phyloP scores from a whole-genome alignment of 306 rosid species.

The Vigna hirtella region DNA sequence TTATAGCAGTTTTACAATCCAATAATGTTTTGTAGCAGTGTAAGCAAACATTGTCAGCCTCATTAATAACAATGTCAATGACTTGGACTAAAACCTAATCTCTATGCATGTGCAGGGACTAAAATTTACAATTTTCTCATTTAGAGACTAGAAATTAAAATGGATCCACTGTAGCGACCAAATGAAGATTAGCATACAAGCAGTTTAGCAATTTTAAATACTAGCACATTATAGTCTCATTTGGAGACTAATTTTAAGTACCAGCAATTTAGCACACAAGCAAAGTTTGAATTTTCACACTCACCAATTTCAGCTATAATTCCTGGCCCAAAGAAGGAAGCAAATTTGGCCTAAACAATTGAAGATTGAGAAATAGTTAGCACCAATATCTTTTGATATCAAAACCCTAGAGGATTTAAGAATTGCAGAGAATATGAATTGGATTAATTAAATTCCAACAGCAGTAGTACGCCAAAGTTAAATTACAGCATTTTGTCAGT shows the following conservation, averaged over 20 bases:
- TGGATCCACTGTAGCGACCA: background rate
- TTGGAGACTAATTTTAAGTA: background rate
- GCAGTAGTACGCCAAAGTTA: background rate
- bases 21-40: background rate
- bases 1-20: background rate
- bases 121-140: background rate
- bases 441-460: constrained; percentile 35
- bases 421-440: constrained; percentile 17
- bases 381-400: constrained; percentile 10
- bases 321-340: constrained; percentile 97
- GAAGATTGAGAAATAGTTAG: constrained; percentile 32
- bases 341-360: constrained; percentile 72
- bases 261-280: constrained; percentile 7
- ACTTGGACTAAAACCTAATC: background rate
- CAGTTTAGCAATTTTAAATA: background rate
- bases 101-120: background rate
- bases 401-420: constrained; percentile 24
- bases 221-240: too few relatives aligned
- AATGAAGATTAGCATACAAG: constrained; percentile 5
- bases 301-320: constrained; percentile 93
- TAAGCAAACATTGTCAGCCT: background rate
- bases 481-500: background rate
- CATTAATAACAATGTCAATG: background rate
- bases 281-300: constrained; percentile 36
- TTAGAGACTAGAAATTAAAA: background rate